phyloP scores from a whole-genome alignment of 2,329 filamentous ascomycete genomes.

The Lachnellula cervina region DNA sequence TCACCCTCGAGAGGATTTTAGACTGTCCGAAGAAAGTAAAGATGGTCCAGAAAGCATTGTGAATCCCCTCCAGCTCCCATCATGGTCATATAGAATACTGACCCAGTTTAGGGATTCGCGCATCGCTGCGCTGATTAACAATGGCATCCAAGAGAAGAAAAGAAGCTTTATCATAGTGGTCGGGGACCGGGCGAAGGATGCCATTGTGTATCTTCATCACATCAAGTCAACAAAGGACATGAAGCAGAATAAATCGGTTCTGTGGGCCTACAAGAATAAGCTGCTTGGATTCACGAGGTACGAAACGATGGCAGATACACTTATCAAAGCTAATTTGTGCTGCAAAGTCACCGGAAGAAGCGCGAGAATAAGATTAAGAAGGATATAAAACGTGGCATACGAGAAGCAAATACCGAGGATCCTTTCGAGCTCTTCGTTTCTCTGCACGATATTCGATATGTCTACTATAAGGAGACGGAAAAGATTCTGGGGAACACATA shows the following conservation, averaged over 20 bases:
- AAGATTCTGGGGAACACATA: constrained; percentile 98
- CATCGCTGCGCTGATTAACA: constrained; percentile 85
- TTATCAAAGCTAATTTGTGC: constrained; percentile 3
- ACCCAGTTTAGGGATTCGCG: constrained; percentile 65
- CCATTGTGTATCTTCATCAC: constrained; percentile 90
- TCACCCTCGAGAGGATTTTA: constrained; percentile 18
- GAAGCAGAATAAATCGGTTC: constrained; percentile 90
- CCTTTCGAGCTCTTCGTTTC: constrained; percentile 97
- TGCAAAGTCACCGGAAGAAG: constrained; percentile 84
- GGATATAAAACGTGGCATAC: constrained; percentile 90
- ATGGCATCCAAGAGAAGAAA: constrained; percentile 93
- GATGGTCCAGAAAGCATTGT: constrained; percentile 32
- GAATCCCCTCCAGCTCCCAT: background rate
- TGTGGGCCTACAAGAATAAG: constrained; percentile 99
- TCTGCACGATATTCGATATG: constrained; percentile 95
- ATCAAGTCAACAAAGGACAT: constrained; percentile 87
- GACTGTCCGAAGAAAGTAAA: constrained; percentile 2
- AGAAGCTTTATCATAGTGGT: constrained; percentile 97
- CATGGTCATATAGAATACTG: background rate
- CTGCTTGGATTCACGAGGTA: constrained; percentile 83
- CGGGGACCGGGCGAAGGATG: constrained; percentile 90
- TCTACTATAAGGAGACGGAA: constrained; percentile 99
- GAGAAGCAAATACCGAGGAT: constrained; percentile 88
- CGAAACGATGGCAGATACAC: constrained; percentile 9
- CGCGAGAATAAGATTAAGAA: constrained; percentile 97